Evolutionary conservation across 805 yeast genomes (phyloP).

Genomic region (Kazachstania martiniae): DNA sequence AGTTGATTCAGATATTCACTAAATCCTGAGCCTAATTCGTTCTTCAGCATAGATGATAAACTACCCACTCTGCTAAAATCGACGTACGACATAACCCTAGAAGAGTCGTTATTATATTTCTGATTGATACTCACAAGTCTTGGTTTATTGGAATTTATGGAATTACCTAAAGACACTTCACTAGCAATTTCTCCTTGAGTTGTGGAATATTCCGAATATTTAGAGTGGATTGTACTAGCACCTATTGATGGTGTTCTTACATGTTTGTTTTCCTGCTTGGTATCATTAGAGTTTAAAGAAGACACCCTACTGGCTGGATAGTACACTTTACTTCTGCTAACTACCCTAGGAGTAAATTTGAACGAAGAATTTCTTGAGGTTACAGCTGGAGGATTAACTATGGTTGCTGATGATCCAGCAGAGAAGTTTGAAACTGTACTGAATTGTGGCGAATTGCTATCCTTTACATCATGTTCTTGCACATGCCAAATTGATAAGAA

Average conservation of each 20-base stretch:
- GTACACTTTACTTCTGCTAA: conserved; percentile 8
- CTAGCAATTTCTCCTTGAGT: background rate
- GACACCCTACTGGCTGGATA: conserved; percentile 2
- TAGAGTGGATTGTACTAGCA: background rate
- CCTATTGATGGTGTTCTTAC: background rate
- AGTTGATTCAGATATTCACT: conserved; percentile 8
- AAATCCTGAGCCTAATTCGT: conserved; percentile 10
- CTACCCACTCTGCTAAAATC: conserved; percentile 6
- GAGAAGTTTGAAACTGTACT: conserved; percentile 13
- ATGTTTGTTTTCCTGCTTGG: background rate
- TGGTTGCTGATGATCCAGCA: conserved; percentile 12
- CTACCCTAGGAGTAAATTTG: conserved; percentile 18
- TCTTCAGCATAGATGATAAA: conserved; percentile 3
- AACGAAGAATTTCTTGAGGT: conserved; percentile 5
- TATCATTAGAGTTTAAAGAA: background rate
- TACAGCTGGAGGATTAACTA: conserved; percentile 5
- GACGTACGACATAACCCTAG: conserved; percentile 1
- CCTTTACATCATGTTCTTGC: conserved; percentile 11
- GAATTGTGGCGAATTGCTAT: background rate
- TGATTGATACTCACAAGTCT: too few relatives aligned
- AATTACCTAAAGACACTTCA: too few relatives aligned
- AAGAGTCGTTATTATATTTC: too few relatives aligned
- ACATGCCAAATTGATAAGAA: conserved; percentile 26
- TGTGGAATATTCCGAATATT: background rate
- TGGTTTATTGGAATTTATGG: background rate